phyloP scores from a whole-genome alignment of 1,139 yeast genomes.

The Geotrichum siamense region DNA sequence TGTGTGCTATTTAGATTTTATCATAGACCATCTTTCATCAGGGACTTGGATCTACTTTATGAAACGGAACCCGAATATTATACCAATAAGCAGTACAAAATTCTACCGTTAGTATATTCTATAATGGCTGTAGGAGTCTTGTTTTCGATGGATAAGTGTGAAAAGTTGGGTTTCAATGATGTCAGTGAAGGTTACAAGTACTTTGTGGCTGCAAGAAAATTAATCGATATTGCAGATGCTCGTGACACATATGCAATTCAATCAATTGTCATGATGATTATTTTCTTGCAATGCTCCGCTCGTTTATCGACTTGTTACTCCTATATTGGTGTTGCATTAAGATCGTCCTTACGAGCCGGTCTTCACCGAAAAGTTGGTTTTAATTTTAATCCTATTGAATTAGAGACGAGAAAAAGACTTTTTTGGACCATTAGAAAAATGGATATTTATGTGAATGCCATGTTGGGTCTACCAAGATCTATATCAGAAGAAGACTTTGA shows the following conservation, averaged over 20 bases:
- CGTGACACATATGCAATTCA: constrained; percentile 61
- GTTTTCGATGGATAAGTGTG: constrained; percentile 42
- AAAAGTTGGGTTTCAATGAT: constrained; percentile 36
- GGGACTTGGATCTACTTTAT: constrained; percentile 50
- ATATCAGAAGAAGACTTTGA: constrained; percentile 71
- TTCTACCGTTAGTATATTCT: constrained; percentile 69
- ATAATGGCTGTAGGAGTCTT: constrained; percentile 71
- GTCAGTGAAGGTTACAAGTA: constrained; percentile 68
- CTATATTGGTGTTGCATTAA: constrained; percentile 79
- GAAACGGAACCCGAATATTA: constrained; percentile 63
- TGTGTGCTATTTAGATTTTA: constrained; percentile 78
- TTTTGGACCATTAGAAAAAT: constrained; percentile 86
- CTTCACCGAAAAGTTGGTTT: constrained; percentile 66
- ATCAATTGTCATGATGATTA: constrained; percentile 56
- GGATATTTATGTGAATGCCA: constrained; percentile 85
- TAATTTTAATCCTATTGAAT: constrained; percentile 69
- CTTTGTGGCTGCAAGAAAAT: constrained; percentile 71
- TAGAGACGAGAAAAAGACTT: constrained; percentile 74
- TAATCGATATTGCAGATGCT: constrained; percentile 61
- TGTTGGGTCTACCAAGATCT: constrained; percentile 75
- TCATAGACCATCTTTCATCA: constrained; percentile 69
- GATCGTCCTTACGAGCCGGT: constrained; percentile 84
- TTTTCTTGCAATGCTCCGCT: constrained; percentile 85
- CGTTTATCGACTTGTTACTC: constrained; percentile 84
- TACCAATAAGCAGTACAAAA: constrained; percentile 65